Conservation (phyloP, 2,329 filamentous ascomycete species). For the Nemania diffusa region DNA sequence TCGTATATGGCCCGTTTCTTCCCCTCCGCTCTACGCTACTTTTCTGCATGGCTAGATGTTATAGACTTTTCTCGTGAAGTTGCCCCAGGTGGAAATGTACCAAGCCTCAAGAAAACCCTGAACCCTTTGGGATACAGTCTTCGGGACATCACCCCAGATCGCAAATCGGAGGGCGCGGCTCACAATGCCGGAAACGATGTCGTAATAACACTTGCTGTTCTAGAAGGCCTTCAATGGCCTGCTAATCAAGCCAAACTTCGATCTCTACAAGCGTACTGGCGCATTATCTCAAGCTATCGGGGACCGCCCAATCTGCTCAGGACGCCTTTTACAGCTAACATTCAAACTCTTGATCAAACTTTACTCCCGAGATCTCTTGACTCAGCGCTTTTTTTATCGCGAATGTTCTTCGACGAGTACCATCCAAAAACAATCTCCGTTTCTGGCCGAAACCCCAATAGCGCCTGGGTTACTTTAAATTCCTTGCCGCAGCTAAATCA, state of each 20-base stretch:
- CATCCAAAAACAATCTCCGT: constrained; percentile 17
- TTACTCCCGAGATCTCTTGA: constrained; percentile 16
- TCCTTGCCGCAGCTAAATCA: constrained; percentile 13
- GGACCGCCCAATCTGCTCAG: constrained; percentile 11
- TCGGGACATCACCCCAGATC: constrained; percentile 17
- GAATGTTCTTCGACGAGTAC: constrained; percentile 23
- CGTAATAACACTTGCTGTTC: constrained; percentile 22
- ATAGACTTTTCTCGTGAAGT: constrained; percentile 25
- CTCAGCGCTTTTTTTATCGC: constrained; percentile 19
- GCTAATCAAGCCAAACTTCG: constrained; percentile 19
- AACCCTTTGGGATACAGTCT: constrained; percentile 21
- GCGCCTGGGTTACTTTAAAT: constrained; percentile 15
- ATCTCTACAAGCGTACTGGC: constrained; percentile 22
- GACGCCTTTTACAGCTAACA: constrained; percentile 21
- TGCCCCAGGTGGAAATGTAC: constrained; percentile 24
- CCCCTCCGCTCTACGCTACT: constrained; percentile 21
- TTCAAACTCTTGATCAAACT: constrained; percentile 18
- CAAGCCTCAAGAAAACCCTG: constrained; percentile 26
- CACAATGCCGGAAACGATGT: constrained; percentile 25
- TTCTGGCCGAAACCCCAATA: constrained; percentile 12
- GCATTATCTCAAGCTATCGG: constrained; percentile 20
- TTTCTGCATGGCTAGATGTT: constrained; percentile 28
- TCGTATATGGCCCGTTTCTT: constrained; percentile 25
- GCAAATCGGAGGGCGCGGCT: constrained; percentile 25
- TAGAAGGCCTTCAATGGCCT: constrained; percentile 25